Evolutionary conservation across 2,329 filamentous ascomycete genomes (phyloP).

Genomic region (Fusarium sp.): DNA sequence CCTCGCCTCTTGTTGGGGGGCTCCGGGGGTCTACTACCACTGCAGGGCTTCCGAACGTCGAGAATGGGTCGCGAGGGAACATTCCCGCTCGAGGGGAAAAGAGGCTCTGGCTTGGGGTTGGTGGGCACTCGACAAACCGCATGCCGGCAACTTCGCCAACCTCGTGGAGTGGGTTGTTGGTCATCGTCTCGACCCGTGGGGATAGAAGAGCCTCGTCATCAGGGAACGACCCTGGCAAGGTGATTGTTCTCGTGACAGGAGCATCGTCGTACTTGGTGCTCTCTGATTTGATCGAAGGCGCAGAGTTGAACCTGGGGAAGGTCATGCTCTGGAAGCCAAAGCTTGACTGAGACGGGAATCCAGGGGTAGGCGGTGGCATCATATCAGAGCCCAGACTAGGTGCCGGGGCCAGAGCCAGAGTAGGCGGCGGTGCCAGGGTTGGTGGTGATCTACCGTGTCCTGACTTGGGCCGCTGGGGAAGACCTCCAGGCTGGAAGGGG

Average conservation of each 20-base stretch:
- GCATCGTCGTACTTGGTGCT: constrained; percentile 28
- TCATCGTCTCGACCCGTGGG: constrained; percentile 79
- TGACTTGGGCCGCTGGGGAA: constrained; percentile 53
- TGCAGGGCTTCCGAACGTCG: constrained; percentile 63
- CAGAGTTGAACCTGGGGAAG: constrained; percentile 40
- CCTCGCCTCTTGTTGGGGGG: constrained; percentile 79
- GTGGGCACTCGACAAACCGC: constrained; percentile 65
- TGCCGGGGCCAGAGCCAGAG: constrained; percentile 22
- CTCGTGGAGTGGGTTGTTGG: constrained; percentile 72
- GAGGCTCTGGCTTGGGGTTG: constrained; percentile 63
- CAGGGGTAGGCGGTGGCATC: constrained; percentile 60
- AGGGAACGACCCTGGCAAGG: constrained; percentile 50
- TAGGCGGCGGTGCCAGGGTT: constrained; percentile 20
- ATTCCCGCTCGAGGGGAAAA: constrained; percentile 66
- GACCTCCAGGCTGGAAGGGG: constrained; percentile 38
- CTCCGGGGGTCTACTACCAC: constrained; percentile 76
- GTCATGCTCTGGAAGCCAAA: constrained; percentile 59
- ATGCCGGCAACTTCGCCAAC: constrained; percentile 58
- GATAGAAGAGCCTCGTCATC: constrained; percentile 73
- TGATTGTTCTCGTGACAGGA: constrained; percentile 51
- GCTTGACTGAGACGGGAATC: constrained; percentile 53
- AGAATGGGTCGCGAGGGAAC: constrained; percentile 67
- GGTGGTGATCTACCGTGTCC: constrained; percentile 39
- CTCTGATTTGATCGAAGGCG: constrained; percentile 8
- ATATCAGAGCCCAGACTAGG: constrained; percentile 41